Evolutionary conservation across 225 moss, liverwort and hornwort genomes (phyloP), one percentile per base, ranked within the genome.

Genomic region (Neckera pumila): DNA sequence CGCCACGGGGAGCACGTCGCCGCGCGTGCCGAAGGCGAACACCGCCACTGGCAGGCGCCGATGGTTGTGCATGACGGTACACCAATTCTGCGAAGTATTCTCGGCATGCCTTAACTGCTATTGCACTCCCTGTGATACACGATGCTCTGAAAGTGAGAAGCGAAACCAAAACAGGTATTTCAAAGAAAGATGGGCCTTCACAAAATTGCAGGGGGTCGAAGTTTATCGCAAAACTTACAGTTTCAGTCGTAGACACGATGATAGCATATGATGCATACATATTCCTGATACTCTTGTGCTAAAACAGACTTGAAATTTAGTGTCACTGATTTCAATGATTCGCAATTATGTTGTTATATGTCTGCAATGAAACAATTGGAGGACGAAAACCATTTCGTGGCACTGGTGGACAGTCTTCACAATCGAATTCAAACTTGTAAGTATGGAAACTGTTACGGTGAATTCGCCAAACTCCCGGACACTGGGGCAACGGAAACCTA

Each of bases 1-100:
- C 82, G 96, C 98, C 81, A 96, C 88, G 43, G 98, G 98, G 19
- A 96, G 90, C 85, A 98, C 98, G 76, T 98, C 96, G 69, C 96
- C 98, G 82, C 92, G 92, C 61, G 98, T 98, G 34, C 96, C 98
- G 75, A 98, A 98, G 61, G 98, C 96, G 83, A 98, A 93, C 79
- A 96, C 93, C 85, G 95, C 96, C 60, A 94, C 91, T 60, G 78
- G 78, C n/a, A 36, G 82, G 65, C 89, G 89, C 74, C 76, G 73
- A 58, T 18, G 82, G 33, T 90, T 62, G 64, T 66, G 87, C 90
- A 86, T 86, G 86, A 28, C 73, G 34, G 73, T 27, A 47, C 12
- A 36, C 60, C 84, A 59, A 59, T 59, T 42, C 45, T 85, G 34
- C 72, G 12, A 47, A 59, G 74, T 26, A 36, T 62, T 42, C 85